Evolutionary conservation across 164 flowering plant species (phyloP), one percentile per base, ranked within the genome.

Genomic region (Pachysandra terminalis): DNA sequence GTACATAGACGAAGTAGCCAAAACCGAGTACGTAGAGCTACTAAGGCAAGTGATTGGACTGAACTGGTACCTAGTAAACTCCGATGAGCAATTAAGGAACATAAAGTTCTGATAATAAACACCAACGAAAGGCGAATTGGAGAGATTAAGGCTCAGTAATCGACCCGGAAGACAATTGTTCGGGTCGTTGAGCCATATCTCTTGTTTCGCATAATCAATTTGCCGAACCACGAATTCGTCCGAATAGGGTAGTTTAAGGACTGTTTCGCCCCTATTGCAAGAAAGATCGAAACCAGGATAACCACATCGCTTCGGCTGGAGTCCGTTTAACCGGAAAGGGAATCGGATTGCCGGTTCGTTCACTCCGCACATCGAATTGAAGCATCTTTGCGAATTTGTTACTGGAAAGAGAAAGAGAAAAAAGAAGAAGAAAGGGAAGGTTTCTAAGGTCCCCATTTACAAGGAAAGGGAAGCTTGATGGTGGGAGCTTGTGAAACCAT

Each of bases 11-110:
- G 78, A 19, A 9, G 82, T 74, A 19, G 85, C 94, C 21, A 81
- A 21, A 4, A 80, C 67, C 0, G 78, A 65, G 22, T 48, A 21
- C 0, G 81, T 82, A 0, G 80, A 73, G 59, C 78, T 81, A 56
- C 90, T 80, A 7, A 87, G 83, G 64, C 91, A 89, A 27, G 32
- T 71, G 19, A 87, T 69, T 59, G 60, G 3, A 7, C 64, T 37
- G 28, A 66, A 69, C 2, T 55, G 54, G 0, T 76, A 64, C 45
- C 21, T 48, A 7, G 69, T 58, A 15, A 61, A 17, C 17, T 71
- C 63, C 23, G 71, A 0, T 19, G 88, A 84, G 64, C 96, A 90
- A 60, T 75, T 78, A 0, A 83, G 59, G 70, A 87, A 86, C 3
- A 79, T 77, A 80, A 68, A 82, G 73, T 76, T 68, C 21, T 61